These are phyloP conservation scores for Fusarium paranaense DNA, from an alignment of 2,329 filamentous ascomycete genomes.

Conservation along the genomic window DNA sequence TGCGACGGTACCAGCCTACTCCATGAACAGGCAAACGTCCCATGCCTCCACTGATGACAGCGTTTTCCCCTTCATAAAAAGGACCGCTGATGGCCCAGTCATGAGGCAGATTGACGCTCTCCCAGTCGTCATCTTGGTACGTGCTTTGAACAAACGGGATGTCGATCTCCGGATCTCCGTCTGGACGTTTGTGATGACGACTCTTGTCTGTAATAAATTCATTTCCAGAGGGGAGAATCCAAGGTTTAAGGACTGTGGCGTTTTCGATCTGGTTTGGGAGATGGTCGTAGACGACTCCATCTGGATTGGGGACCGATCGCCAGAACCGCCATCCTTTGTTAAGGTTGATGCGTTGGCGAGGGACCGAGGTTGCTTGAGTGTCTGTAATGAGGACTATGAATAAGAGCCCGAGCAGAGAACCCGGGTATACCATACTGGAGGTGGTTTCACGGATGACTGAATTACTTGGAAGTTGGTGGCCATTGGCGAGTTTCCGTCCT, in stretches of 20 bases:
- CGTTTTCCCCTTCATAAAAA: constrained; percentile 51
- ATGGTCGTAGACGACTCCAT: constrained; percentile 47
- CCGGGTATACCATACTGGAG: neutral
- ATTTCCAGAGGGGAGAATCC: constrained; percentile 57
- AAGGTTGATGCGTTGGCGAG: neutral
- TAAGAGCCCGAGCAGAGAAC: neutral
- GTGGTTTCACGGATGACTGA: neutral
- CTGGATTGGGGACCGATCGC: constrained; percentile 36
- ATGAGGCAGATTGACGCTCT: constrained; percentile 57
- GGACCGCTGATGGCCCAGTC: constrained; percentile 63
- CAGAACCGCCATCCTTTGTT: constrained; percentile 2
- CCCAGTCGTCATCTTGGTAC: constrained; percentile 57
- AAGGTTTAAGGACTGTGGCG: constrained; percentile 49
- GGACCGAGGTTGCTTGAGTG: neutral
- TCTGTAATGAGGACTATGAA: neutral
- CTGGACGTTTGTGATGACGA: constrained; percentile 46
- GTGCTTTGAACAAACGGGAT: constrained; percentile 47
- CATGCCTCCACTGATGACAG: constrained; percentile 53
- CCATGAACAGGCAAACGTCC: constrained; percentile 62
- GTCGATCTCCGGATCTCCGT: constrained; percentile 48
- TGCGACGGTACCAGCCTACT: constrained; percentile 64
- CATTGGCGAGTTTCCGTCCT: neutral
- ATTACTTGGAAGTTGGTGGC: neutral
- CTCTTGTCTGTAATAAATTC: constrained; percentile 50
- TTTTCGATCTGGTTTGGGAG: constrained; percentile 34